phyloP scores from a whole-genome alignment of 768 basidiomycete genomes.

The Lactifluus echinatus region DNA sequence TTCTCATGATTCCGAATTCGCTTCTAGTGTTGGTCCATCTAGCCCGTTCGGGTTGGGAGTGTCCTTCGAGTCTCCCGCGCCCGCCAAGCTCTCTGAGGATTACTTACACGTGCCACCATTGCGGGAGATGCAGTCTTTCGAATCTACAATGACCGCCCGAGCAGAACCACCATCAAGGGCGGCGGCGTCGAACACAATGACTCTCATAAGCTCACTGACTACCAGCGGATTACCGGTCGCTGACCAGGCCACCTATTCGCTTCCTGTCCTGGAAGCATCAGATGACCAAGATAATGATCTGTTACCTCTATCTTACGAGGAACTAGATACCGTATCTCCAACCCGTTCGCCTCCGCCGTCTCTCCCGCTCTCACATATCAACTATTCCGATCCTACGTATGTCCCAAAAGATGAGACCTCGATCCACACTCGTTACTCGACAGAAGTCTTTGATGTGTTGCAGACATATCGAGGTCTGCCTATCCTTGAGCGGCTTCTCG shows the following conservation, averaged over 20 bases:
- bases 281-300: conserved; percentile 9
- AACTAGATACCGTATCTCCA: conserved; percentile 10
- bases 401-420: conserved; percentile 40
- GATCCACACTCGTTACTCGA: conserved; percentile 56
- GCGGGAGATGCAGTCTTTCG: conserved; percentile 85
- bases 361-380: conserved; percentile 15
- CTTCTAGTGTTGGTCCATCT: conserved; percentile 27
- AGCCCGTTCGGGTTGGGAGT: conserved; percentile 62
- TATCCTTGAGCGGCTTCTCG: conserved; percentile 54
- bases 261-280: not conserved
- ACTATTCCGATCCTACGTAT: conserved; percentile 22
- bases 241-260: conserved; percentile 1
- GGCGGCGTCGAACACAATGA: not conserved
- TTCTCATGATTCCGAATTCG: conserved; percentile 1
- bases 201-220: not conserved
- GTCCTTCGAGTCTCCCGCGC: conserved; percentile 52
- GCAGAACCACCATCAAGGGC: conserved; percentile 31
- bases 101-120: conserved; percentile 38
- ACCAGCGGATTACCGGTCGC: not conserved
- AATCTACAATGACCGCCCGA: conserved; percentile 70
- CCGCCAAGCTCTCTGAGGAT: conserved; percentile 36
- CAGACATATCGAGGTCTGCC: conserved; percentile 76
- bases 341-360: conserved; percentile 9
- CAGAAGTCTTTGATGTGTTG: conserved; percentile 71
- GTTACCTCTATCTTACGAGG: conserved; percentile 10